These are phyloP conservation scores for Trametes gibbosa DNA, from an alignment of 768 basidiomycete genomes.

Conservation along the genomic window DNA sequence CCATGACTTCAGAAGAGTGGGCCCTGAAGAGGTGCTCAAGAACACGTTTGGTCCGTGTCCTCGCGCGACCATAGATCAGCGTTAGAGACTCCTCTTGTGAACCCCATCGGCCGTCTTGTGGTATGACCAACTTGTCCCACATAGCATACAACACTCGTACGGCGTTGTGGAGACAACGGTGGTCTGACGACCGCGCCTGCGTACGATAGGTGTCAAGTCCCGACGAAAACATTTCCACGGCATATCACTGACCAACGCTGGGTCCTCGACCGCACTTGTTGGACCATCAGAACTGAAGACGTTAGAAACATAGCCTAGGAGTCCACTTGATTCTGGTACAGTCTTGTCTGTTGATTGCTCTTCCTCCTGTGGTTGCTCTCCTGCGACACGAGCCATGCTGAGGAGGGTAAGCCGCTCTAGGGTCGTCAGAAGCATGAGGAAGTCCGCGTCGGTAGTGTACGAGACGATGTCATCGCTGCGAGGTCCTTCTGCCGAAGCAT, in stretches of 20 bases:
- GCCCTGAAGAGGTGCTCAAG: slow-evolving; percentile 85
- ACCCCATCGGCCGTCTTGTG: slow-evolving; percentile 40
- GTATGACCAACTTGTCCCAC: slow-evolving; percentile 54
- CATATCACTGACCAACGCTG: slow-evolving; percentile 48
- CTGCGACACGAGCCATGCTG: slow-evolving; percentile 59
- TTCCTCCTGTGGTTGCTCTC: slow-evolving; percentile 51
- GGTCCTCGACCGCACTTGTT: slow-evolving; percentile 48
- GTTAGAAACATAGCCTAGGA: slow-evolving; percentile 88
- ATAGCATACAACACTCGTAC: slow-evolving; percentile 74
- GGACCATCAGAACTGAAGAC: slow-evolving; percentile 80
- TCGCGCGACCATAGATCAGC: slow-evolving; percentile 63
- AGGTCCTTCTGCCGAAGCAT: slow-evolving; percentile 36
- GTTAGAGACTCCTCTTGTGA: slow-evolving; percentile 67
- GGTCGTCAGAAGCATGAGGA: slow-evolving; percentile 79
- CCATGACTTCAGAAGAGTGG: slow-evolving; percentile 77
- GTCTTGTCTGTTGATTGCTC: slow-evolving; percentile 55
- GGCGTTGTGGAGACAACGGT: slow-evolving; percentile 75
- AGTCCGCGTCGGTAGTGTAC: slow-evolving; percentile 72
- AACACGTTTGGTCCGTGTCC: slow-evolving; percentile 70
- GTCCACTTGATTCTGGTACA: slow-evolving; percentile 54
- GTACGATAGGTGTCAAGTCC: neutral
- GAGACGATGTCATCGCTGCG: slow-evolving; percentile 44
- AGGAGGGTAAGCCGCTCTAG: slow-evolving; percentile 80
- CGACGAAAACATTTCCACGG: neutral
- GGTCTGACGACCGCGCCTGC: slow-evolving; percentile 72